Evolutionary conservation across 2,329 filamentous ascomycete species (phyloP).

Genomic region (Clarireedia paspali): DNA sequence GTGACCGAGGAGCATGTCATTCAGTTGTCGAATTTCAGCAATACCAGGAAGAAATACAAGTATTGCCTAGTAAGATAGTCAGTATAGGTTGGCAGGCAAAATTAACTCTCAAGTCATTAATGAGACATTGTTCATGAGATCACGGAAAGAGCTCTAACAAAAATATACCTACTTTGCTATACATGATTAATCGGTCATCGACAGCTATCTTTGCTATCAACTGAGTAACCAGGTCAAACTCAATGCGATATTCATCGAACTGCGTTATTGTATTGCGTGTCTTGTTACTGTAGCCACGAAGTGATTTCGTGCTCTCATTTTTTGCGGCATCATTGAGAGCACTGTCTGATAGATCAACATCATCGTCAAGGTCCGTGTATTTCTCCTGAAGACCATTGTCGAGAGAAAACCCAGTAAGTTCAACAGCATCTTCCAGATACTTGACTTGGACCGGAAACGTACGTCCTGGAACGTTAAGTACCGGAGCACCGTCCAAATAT

Average conservation of each 20-base stretch:
- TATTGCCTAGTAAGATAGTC: conserved; percentile 50
- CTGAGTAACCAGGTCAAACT: conserved; percentile 77
- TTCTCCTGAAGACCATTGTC: conserved; percentile 40
- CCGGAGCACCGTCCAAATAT: conserved; percentile 78
- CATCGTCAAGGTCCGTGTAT: conserved; percentile 57
- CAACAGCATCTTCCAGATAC: conserved; percentile 88
- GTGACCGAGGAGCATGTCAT: conserved; percentile 75
- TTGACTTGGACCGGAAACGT: conserved; percentile 87
- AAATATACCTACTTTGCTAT: conserved; percentile 48
- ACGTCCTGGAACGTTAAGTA: conserved; percentile 83
- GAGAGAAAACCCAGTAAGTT: conserved; percentile 68
- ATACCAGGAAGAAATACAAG: conserved; percentile 94
- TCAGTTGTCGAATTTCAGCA: conserved; percentile 81
- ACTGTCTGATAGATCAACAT: conserved; percentile 41
- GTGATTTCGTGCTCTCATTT: conserved; percentile 52
- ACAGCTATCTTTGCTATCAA: conserved; percentile 70
- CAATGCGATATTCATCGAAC: conserved; percentile 86
- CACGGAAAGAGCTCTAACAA: too few relatives aligned
- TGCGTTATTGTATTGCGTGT: conserved; percentile 68
- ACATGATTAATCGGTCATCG: conserved; percentile 56
- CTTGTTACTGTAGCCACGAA: conserved; percentile 66
- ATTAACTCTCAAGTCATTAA: too few relatives aligned
- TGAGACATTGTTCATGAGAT: too few relatives aligned
- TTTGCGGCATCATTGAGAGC: conserved; percentile 37
- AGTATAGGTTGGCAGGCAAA: too few relatives aligned